Conservation (phyloP, 768 basidiomycete species). For the Phylloporus sp. region DNA sequence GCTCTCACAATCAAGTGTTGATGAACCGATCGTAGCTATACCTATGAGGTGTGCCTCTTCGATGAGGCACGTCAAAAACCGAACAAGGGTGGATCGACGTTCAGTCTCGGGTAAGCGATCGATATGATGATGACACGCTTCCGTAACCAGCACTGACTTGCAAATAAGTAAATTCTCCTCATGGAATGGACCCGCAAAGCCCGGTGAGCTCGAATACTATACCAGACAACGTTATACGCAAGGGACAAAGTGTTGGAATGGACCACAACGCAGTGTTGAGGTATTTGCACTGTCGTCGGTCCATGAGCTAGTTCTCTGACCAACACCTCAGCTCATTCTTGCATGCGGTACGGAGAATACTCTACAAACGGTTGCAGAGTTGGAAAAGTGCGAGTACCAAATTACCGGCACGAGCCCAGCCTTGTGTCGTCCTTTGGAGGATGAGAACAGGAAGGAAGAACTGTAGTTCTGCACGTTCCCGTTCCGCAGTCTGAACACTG, state of each 20-base stretch:
- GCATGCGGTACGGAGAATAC: slow-evolving; percentile 84
- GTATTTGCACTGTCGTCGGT: slow-evolving; percentile 37
- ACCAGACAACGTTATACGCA: slow-evolving; percentile 73
- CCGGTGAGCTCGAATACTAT: slow-evolving; percentile 73
- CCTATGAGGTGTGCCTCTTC: slow-evolving; percentile 92
- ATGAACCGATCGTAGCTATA: slow-evolving; percentile 55
- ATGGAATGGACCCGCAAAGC: slow-evolving; percentile 63
- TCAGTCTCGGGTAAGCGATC: slow-evolving; percentile 74
- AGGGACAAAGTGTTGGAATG: slow-evolving; percentile 95
- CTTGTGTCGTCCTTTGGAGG: slow-evolving; percentile 53
- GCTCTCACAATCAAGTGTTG: neutral
- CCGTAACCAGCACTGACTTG: slow-evolving; percentile 1
- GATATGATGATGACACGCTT: neutral
- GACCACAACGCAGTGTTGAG: slow-evolving; percentile 80
- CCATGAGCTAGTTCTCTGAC: slow-evolving; percentile 6
- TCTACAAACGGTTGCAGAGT: slow-evolving; percentile 71
- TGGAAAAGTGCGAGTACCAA: slow-evolving; percentile 96
- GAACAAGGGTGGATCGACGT: slow-evolving; percentile 65
- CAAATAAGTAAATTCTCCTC: slow-evolving; percentile 60
- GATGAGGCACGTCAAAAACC: slow-evolving; percentile 84
- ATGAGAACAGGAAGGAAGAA: slow-evolving; percentile 29
- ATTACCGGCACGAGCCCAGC: slow-evolving; percentile 83
- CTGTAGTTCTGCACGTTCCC: slow-evolving; percentile 16
- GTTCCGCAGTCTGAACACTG: neutral
- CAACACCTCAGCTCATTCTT: slow-evolving; percentile 56